These are phyloP conservation scores for Apium graveolens DNA, from an alignment of 129 eudicot species.

Conservation along the genomic window DNA sequence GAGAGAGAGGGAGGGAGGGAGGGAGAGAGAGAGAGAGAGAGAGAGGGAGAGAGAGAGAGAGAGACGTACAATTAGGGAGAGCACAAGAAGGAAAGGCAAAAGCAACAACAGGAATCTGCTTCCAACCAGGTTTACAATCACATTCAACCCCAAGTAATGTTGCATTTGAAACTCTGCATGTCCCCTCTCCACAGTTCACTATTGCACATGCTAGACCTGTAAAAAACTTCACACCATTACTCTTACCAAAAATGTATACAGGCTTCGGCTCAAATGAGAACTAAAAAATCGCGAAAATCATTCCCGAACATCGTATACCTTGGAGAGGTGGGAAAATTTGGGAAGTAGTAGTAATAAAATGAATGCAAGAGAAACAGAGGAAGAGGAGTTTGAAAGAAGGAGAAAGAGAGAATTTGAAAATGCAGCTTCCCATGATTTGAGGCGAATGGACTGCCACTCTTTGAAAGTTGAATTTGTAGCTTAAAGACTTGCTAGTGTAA, in stretches of 20 bases:
- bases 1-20: too few species aligned
- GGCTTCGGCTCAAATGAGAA: neutral
- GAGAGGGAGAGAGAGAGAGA: too few species aligned
- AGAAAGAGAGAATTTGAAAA: neutral
- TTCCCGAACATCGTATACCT: neutral
- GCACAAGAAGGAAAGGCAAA: neutral
- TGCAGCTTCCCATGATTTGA: neutral
- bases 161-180: neutral
- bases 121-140: constrained; percentile 10
- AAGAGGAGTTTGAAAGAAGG: neutral
- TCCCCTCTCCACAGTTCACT: constrained; percentile 11
- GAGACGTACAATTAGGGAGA: neutral
- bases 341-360: neutral
- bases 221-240: neutral
- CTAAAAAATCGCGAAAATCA: neutral
- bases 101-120: neutral
- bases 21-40: too few species aligned
- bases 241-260: neutral
- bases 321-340: neutral
- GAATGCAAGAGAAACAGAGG: constrained; percentile 5
- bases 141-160: neutral
- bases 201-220: neutral
- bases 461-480: neutral
- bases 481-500: neutral
- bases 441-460: neutral